Evolutionary conservation across 2,329 filamentous ascomycete species (phyloP).

Genomic region (Aspergillus ustus): DNA sequence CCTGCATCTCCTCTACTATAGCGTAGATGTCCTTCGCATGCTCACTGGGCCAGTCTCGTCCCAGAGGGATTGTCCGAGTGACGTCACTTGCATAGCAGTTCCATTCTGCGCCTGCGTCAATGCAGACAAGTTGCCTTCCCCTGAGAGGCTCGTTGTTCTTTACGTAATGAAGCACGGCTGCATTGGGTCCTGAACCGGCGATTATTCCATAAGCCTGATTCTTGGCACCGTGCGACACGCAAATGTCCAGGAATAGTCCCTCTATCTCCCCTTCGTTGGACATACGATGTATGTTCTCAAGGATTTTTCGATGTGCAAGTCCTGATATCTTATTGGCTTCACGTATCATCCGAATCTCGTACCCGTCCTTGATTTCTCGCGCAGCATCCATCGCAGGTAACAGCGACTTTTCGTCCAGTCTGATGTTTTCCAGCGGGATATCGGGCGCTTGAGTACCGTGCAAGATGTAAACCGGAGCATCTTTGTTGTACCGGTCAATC

Average conservation of each 20-base stretch:
- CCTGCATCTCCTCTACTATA: constrained; percentile 86
- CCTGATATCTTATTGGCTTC: constrained; percentile 73
- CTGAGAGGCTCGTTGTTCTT: constrained; percentile 73
- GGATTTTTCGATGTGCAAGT: constrained; percentile 67
- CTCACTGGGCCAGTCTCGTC: constrained; percentile 62
- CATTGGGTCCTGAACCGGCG: constrained; percentile 77
- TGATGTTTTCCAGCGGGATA: constrained; percentile 23
- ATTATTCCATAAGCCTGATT: constrained; percentile 90
- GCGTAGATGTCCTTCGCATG: constrained; percentile 78
- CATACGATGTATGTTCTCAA: constrained; percentile 65
- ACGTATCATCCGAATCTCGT: constrained; percentile 73
- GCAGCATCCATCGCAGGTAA: constrained; percentile 66
- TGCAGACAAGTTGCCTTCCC: constrained; percentile 76
- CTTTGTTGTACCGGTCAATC: constrained; percentile 30
- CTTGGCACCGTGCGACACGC: constrained; percentile 74
- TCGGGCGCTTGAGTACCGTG: constrained; percentile 42
- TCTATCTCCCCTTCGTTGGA: constrained; percentile 83
- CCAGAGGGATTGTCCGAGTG: constrained; percentile 86
- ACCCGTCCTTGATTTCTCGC: constrained; percentile 74
- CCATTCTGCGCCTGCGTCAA: constrained; percentile 84
- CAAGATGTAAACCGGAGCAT: constrained; percentile 42
- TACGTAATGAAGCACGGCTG: constrained; percentile 86
- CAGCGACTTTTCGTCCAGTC: constrained; percentile 35
- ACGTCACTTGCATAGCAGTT: constrained; percentile 73
- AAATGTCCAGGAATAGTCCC: constrained; percentile 76